Evolutionary conservation across 305 asterid genomes (phyloP).

Genomic region (Fraxinus nigra): DNA sequence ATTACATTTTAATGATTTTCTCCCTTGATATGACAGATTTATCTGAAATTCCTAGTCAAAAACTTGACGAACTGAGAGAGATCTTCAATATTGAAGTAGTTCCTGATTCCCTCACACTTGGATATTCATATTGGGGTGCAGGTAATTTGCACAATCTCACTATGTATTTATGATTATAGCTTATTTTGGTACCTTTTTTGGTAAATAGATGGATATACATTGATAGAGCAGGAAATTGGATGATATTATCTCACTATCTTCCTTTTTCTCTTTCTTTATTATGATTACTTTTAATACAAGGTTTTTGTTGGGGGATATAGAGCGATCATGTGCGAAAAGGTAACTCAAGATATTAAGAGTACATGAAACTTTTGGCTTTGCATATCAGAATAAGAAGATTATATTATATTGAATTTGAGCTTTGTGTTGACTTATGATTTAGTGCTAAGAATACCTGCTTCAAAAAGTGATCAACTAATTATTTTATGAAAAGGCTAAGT

Average conservation of each 20-base stretch:
- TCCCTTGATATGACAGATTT: conserved; percentile 45
- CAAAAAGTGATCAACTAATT: background rate
- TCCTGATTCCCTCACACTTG: conserved; percentile 70
- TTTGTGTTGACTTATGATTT: background rate
- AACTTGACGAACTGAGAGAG: conserved; percentile 66
- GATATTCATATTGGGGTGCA: conserved; percentile 89
- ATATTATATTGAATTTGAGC: background rate
- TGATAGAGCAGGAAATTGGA: background rate
- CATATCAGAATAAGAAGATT: background rate
- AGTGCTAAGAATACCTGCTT: background rate
- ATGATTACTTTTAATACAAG: background rate
- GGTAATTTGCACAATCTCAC: conserved; percentile 34
- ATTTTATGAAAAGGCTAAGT: background rate
- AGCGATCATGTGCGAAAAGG: no score
- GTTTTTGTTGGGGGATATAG: background rate
- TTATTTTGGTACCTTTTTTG: background rate
- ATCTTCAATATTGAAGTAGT: conserved; percentile 67
- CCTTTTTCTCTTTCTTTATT: background rate
- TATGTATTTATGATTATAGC: background rate
- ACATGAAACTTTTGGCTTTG: background rate
- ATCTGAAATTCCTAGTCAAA: conserved; percentile 61
- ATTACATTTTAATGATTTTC: background rate
- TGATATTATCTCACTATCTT: background rate
- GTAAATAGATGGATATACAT: background rate
- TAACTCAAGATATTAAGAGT: background rate